Evolutionary conservation across 1,284 basidiomycete genomes (phyloP).

Genomic region (Pyrrhoderma lamaoense): DNA sequence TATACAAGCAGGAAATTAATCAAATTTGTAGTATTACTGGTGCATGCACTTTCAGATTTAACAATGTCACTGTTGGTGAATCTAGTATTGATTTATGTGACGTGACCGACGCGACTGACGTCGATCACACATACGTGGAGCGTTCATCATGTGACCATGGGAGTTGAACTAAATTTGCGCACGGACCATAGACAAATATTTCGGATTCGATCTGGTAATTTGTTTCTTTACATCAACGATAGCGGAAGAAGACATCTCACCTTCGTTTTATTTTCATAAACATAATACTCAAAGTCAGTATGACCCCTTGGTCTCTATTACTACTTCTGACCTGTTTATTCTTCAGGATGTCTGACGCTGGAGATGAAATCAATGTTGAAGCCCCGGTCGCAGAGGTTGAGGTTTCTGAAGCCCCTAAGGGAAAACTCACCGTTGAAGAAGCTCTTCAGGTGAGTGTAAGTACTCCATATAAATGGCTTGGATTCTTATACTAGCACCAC

Average conservation of each 20-base stretch:
- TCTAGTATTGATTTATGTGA: background rate
- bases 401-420: conserved; percentile 80
- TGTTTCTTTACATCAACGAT: conserved; percentile 60
- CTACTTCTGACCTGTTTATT: background rate
- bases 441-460: conserved; percentile 76
- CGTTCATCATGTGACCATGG: background rate
- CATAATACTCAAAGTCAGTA: background rate
- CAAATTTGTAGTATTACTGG: background rate
- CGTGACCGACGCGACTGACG: conserved; percentile 2
- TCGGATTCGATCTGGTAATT: background rate
- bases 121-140: background rate
- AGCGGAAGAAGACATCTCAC: conserved; percentile 84
- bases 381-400: conserved; percentile 73
- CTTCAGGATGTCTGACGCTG: conserved; percentile 93
- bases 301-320: background rate
- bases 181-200: conserved; percentile 16
- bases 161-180: conserved; percentile 3
- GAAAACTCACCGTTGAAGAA: conserved; percentile 95
- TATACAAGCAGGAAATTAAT: conserved; percentile 1
- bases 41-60: background rate
- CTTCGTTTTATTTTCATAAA: conserved; percentile 27
- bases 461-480: background rate
- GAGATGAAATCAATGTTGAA: conserved; percentile 87
- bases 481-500: background rate
- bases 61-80: too few relatives aligned